Percentiles rank a stretch among this genome's conserved stretches.
Evolutionary conservation across 306 rosid genomes (phyloP).

Genomic region (Casuarina cunninghamiana): DNA sequence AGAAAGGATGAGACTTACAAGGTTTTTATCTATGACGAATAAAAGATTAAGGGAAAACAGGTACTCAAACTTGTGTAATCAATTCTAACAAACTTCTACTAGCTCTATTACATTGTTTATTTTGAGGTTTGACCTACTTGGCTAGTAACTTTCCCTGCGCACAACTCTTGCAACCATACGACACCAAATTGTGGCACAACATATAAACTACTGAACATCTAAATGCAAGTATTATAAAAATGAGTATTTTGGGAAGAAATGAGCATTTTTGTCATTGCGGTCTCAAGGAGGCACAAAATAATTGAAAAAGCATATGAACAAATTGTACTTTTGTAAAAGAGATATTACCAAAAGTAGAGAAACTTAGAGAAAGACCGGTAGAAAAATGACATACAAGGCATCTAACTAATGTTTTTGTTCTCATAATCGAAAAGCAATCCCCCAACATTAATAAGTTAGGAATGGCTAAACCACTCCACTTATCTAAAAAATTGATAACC

Average conservation of each 20-base stretch:
- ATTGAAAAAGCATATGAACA: neutral
- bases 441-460: neutral
- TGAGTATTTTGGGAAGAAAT: neutral
- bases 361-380: neutral
- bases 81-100: neutral
- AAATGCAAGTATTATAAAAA: neutral
- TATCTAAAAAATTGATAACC: neutral
- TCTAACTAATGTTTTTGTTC: neutral
- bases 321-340: neutral
- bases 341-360: neutral
- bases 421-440: neutral
- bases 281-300: neutral
- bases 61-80: neutral
- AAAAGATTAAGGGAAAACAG: neutral
- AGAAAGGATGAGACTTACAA: neutral
- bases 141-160: neutral
- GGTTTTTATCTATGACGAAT: neutral
- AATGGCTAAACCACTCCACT: neutral
- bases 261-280: neutral
- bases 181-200: neutral
- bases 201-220: neutral
- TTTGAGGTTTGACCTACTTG: neutral
- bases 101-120: no score
- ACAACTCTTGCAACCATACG: neutral
- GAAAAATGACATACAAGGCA: neutral